A percentile compares a stretch with the other conserved stretches of the same genome.
These are phyloP conservation scores for Fusarium succisae DNA, from an alignment of 2,329 filamentous ascomycete genomes.

Conservation along the genomic window DNA sequence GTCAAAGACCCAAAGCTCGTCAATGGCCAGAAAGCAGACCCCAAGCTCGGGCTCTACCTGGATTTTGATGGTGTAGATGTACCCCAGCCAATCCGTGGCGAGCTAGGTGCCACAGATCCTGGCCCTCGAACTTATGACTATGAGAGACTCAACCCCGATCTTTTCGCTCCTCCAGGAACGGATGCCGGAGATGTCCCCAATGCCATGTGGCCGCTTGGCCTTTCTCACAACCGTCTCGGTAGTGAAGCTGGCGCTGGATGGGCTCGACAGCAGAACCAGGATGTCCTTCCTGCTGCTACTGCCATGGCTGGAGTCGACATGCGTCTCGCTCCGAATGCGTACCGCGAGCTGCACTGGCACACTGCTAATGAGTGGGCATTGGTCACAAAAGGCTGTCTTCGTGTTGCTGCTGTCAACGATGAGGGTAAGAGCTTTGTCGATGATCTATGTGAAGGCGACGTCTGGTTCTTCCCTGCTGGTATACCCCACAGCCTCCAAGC, in stretches of 20 bases:
- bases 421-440: slow-evolving; percentile 11
- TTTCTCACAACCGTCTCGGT: slow-evolving; percentile 13
- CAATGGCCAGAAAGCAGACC: slow-evolving; percentile 6
- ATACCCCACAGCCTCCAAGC: slow-evolving; percentile 12
- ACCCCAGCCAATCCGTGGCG: slow-evolving; percentile 6
- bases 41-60: slow-evolving; percentile 6
- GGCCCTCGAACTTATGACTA: slow-evolving; percentile 15
- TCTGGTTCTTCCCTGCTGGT: slow-evolving; percentile 18
- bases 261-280: slow-evolving; percentile 12
- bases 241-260: slow-evolving; percentile 7
- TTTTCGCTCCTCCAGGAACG: slow-evolving; percentile 4
- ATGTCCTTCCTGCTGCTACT: not conserved
- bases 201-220: slow-evolving; percentile 4
- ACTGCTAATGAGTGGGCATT: slow-evolving; percentile 4
- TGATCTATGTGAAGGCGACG: slow-evolving; percentile 4
- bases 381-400: slow-evolving; percentile 9
- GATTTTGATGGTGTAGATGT: slow-evolving; percentile 10
- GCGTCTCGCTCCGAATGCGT: slow-evolving; percentile 3
- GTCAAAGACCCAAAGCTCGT: slow-evolving; percentile 11
- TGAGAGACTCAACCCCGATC: slow-evolving; percentile 13
- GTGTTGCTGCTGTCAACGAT: slow-evolving; percentile 3
- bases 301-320: slow-evolving; percentile 17
- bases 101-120: slow-evolving; percentile 4
- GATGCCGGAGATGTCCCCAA: slow-evolving; percentile 11
- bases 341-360: slow-evolving; percentile 17